Percentiles rank a stretch among this genome's conserved stretches.
Conservation (phyloP, 305 asterid genomes). For the Rubia tinctorum region DNA sequence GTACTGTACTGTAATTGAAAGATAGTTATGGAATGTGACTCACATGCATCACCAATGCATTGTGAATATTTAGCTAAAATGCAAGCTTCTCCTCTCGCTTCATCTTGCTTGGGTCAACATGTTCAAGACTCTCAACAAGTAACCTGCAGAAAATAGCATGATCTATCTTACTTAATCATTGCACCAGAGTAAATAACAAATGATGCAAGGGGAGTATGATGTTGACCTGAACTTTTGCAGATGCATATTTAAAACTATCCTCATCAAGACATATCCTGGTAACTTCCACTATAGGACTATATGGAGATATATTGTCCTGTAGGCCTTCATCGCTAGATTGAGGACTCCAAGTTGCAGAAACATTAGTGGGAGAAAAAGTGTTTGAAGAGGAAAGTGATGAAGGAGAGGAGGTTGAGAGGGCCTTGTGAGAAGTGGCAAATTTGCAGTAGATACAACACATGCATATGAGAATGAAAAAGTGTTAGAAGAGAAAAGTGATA, state of each 20-base stretch:
- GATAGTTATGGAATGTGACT: conserved; percentile 23
- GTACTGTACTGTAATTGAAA: conserved; percentile 9
- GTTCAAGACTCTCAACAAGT: conserved; percentile 72
- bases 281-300: conserved; percentile 50
- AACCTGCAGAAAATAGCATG: too few relatives aligned
- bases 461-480: conserved; percentile 67
- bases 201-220: too few relatives aligned
- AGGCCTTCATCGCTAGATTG: conserved; percentile 49
- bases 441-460: conserved; percentile 77
- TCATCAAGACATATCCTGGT: conserved; percentile 55
- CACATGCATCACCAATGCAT: conserved; percentile 85
- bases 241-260: conserved; percentile 60
- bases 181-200: too few relatives aligned
- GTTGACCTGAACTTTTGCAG: conserved; percentile 89
- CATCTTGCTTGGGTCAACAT: conserved; percentile 65
- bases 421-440: too few relatives aligned
- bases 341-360: conserved; percentile 87
- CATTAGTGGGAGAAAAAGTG: conserved; percentile 57
- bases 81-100: conserved; percentile 13
- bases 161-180: too few relatives aligned
- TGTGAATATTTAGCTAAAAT: conserved; percentile 57
- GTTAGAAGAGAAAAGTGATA: conserved; percentile 65
- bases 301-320: too few relatives aligned
- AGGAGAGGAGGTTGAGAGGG: conserved; percentile 61
- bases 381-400: conserved; percentile 76